phyloP scores from a whole-genome alignment of 306 rosid species.

The Sindora glabra region DNA sequence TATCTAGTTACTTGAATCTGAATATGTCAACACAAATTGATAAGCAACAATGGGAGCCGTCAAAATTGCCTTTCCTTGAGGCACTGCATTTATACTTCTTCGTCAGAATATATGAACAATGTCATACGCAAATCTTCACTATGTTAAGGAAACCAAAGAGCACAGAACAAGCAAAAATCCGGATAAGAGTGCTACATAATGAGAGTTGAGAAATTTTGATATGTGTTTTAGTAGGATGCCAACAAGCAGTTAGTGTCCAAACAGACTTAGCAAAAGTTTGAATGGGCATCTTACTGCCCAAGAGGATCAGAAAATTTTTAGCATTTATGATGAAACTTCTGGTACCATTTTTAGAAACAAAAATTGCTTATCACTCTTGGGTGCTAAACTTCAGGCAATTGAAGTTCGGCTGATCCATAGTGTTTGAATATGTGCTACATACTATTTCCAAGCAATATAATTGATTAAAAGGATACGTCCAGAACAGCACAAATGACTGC shows the following conservation, averaged over 20 bases:
- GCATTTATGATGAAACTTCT: neutral
- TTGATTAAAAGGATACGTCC: constrained; percentile 81
- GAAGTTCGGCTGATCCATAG: constrained; percentile 1
- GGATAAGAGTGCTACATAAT: neutral
- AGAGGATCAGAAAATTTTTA: neutral
- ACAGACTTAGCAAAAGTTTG: neutral
- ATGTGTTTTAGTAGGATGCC: neutral
- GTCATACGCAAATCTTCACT: constrained; percentile 75
- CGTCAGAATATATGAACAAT: constrained; percentile 84
- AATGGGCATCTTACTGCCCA: neutral
- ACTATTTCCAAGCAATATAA: constrained; percentile 1
- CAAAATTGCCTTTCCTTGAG: neutral
- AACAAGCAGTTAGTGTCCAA: neutral
- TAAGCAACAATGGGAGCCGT: too few species aligned
- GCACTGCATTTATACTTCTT: constrained; percentile 1
- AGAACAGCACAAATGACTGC: constrained; percentile 98
- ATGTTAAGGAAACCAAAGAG: constrained; percentile 57
- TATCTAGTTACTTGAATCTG: neutral
- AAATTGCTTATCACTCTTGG: neutral
- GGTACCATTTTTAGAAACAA: constrained; percentile 1
- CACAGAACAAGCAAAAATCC: neutral
- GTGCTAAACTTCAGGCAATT: too few species aligned
- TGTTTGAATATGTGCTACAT: constrained; percentile 7
- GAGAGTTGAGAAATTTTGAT: neutral
- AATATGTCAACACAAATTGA: neutral